These are phyloP conservation scores for Geopyxis carbonaria DNA, from an alignment of 495 filamentous ascomycete species.

Conservation along the genomic window DNA sequence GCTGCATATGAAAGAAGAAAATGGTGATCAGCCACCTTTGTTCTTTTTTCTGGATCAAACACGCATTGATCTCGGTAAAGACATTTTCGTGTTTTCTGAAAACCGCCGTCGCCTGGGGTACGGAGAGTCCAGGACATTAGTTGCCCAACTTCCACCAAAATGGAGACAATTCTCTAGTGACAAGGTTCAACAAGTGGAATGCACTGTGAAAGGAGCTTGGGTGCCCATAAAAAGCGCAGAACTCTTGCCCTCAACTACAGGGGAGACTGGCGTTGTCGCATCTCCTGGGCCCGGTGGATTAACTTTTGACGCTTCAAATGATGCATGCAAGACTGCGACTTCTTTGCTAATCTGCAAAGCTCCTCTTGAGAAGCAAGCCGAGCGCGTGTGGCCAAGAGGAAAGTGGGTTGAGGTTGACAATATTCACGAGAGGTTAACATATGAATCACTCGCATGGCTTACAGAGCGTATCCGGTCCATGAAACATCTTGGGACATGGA, in stretches of 20 bases:
- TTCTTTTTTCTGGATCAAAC: constrained; percentile 53
- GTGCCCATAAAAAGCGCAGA: constrained; percentile 10
- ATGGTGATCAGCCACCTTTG: constrained; percentile 22
- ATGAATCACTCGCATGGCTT: constrained; percentile 27
- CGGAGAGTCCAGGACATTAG: constrained; percentile 35
- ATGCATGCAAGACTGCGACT: constrained; percentile 17
- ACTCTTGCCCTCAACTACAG: constrained; percentile 14
- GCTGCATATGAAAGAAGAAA: constrained; percentile 34
- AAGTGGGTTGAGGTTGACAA: constrained; percentile 25
- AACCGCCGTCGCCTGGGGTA: constrained; percentile 35
- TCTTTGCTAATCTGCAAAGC: constrained; percentile 24
- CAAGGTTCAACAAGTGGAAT: background rate
- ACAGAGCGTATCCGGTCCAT: constrained; percentile 23
- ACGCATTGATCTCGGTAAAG: constrained; percentile 30
- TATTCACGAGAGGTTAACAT: constrained; percentile 22
- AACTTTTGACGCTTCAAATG: constrained; percentile 11
- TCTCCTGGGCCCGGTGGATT: constrained; percentile 13
- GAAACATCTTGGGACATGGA: constrained; percentile 14
- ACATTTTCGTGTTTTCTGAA: constrained; percentile 49
- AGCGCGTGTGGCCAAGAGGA: constrained; percentile 21
- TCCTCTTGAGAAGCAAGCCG: constrained; percentile 18
- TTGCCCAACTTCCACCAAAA: constrained; percentile 30
- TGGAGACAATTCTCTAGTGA: constrained; percentile 8
- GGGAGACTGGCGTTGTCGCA: constrained; percentile 13
- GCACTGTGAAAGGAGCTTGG: constrained; percentile 23